Conservation (phyloP, 768 basidiomycete genomes). For the Ramaria sp. region DNA sequence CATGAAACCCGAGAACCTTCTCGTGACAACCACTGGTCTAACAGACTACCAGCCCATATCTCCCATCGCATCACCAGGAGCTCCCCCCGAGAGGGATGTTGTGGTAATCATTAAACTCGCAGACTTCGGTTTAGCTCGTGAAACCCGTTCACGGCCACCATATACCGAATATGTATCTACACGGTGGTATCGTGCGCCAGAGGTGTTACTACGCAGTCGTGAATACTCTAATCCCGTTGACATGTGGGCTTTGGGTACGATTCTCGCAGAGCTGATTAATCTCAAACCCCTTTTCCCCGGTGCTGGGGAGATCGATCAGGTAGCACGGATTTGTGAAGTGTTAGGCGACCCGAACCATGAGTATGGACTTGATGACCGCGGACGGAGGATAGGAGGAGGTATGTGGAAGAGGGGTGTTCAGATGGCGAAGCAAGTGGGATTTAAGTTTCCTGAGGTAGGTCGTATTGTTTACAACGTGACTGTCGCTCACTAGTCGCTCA, state of each 20-base stretch:
- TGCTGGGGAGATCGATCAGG: slow-evolving; percentile 84
- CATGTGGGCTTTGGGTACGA: slow-evolving; percentile 99
- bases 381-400: slow-evolving; percentile 72
- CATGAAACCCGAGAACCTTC: slow-evolving; percentile 99
- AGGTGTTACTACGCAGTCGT: slow-evolving; percentile 82
- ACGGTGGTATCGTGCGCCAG: slow-evolving; percentile 99
- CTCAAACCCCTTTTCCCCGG: slow-evolving; percentile 94
- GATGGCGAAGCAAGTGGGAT: slow-evolving; percentile 80
- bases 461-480: slow-evolving; percentile 1
- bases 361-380: slow-evolving; percentile 67
- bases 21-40: slow-evolving; percentile 94
- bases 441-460: slow-evolving; percentile 80
- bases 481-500: slow-evolving; percentile 6
- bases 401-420: slow-evolving; percentile 77
- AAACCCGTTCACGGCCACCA: slow-evolving; percentile 78
- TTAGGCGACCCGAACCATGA: slow-evolving; percentile 83
- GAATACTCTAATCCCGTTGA: slow-evolving; percentile 97
- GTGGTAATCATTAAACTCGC: slow-evolving; percentile 95
- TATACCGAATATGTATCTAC: slow-evolving; percentile 99
- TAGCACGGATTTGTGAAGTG: slow-evolving; percentile 82
- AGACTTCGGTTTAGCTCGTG: slow-evolving; percentile 93
- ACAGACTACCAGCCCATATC: slow-evolving; percentile 81
- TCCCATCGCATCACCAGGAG: slow-evolving; percentile 50
- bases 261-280: slow-evolving; percentile 94
- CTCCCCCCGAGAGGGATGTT: slow-evolving; percentile 82